Evolutionary conservation across 106 monocot genomes (phyloP).

Genomic region (Allium sativum): DNA sequence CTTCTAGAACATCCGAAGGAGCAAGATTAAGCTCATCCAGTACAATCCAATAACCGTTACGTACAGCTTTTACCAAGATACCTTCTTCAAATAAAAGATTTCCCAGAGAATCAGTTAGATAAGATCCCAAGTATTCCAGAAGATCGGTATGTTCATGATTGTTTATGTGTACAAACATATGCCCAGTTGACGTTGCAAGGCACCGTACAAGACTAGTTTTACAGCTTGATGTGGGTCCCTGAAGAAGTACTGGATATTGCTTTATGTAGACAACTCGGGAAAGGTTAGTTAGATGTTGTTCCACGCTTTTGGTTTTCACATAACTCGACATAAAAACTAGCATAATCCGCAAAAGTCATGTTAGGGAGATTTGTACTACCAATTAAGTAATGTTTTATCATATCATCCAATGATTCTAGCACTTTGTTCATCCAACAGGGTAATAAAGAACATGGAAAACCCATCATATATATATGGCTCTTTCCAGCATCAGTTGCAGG

Average conservation of each 20-base stretch:
- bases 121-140: constrained; percentile 92
- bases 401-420: constrained; percentile 50
- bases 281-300: constrained; percentile 62
- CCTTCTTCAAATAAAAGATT: constrained; percentile 90
- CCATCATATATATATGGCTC: constrained; percentile 91
- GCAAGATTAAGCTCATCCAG: constrained; percentile 98
- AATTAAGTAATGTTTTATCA: constrained; percentile 37
- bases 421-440: constrained; percentile 67
- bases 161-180: constrained; percentile 91
- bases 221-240: constrained; percentile 99
- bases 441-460: constrained; percentile 91
- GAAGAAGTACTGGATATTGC: constrained; percentile 84
- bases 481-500: constrained; percentile 97
- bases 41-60: constrained; percentile 86
- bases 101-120: constrained; percentile 67
- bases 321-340: constrained; percentile 34
- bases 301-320: constrained; percentile 69
- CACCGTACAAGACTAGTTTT: constrained; percentile 88
- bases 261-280: constrained; percentile 86
- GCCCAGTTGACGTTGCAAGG: constrained; percentile 74
- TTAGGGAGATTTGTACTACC: constrained; percentile 28
- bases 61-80: constrained; percentile 83
- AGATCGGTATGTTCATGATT: constrained; percentile 99
- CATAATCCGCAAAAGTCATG: constrained; percentile 43
- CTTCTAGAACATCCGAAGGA: constrained; percentile 91